A percentile compares a stretch with the other conserved stretches of the same genome.
phyloP scores from a whole-genome alignment of 2,329 filamentous ascomycete genomes.

The Exophiala oligosperma region DNA sequence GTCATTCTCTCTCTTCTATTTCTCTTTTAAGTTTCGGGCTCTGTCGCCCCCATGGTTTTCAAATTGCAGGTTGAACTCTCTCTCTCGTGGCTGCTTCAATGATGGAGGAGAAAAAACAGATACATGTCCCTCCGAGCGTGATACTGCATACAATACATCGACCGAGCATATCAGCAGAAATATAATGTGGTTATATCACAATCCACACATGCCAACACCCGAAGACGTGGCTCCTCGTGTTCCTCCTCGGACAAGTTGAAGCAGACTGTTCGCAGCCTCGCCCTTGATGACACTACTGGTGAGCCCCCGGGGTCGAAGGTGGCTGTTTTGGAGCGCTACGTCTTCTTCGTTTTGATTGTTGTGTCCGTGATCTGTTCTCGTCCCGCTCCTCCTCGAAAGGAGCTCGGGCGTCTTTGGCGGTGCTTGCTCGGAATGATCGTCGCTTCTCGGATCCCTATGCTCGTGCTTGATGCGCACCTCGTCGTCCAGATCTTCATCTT shows the following conservation, averaged over 20 bases:
- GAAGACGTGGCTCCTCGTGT: conserved; percentile 11
- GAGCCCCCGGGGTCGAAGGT: conserved; percentile 11
- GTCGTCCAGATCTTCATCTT: not conserved
- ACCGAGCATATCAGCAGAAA: not conserved
- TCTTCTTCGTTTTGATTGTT: no score
- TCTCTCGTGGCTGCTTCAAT: no score
- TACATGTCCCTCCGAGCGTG: no score
- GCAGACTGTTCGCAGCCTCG: conserved; percentile 28
- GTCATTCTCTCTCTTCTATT: no score
- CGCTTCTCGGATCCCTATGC: no score
- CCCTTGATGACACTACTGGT: conserved; percentile 30
- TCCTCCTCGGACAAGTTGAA: conserved; percentile 25
- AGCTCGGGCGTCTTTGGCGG: no score
- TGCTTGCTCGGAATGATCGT: no score
- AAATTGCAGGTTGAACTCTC: no score
- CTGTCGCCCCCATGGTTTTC: not conserved
- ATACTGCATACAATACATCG: no score
- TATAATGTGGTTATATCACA: not conserved
- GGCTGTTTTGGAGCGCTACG: not conserved
- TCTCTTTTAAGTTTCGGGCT: not conserved
- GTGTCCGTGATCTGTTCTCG: no score
- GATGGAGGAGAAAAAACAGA: no score
- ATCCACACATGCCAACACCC: conserved; percentile 18
- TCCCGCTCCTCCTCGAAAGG: not conserved
- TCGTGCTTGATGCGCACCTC: no score